Conservation (phyloP, 108 stramenopile species). For the Pseudonitzschia delicatissima region DNA sequence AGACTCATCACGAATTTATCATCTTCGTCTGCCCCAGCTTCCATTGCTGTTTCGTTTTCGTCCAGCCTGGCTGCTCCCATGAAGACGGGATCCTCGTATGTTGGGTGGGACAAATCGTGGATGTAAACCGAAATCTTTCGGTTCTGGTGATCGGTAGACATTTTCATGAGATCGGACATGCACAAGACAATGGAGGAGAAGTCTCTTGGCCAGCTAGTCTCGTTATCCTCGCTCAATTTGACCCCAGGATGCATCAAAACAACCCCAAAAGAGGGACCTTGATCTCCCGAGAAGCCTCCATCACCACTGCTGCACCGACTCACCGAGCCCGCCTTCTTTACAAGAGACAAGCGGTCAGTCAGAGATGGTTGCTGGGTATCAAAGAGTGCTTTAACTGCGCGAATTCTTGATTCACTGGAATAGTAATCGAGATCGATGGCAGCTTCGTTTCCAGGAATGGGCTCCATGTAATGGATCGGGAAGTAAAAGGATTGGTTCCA, state of each 20-base stretch:
- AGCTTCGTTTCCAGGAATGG: conserved; percentile 42
- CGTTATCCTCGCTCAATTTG: conserved; percentile 1
- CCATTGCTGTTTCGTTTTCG: not conserved
- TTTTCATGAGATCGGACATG: conserved; percentile 29
- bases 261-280: conserved; percentile 23
- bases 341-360: conserved; percentile 28
- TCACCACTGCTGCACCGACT: conserved; percentile 16
- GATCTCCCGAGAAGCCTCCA: not conserved
- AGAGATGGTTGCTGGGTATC: not conserved
- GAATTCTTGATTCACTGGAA: conserved; percentile 23
- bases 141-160: not conserved
- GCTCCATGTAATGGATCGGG: conserved; percentile 47
- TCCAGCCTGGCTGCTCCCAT: conserved; percentile 21
- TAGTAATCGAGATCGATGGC: conserved; percentile 46
- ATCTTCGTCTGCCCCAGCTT: not conserved
- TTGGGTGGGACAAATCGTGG: conserved; percentile 24
- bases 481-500: conserved; percentile 37
- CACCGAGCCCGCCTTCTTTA: conserved; percentile 8
- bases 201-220: conserved; percentile 28
- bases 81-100: conserved; percentile 16
- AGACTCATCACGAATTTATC: not conserved
- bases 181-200: conserved; percentile 32
- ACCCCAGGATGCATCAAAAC: conserved; percentile 22
- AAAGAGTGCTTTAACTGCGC: conserved; percentile 24
- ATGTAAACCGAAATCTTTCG: conserved; percentile 21